Base-by-base conservation (phyloP, 1,139 yeast genomes). In the Zygosaccharomyces pseudobailii region DNA sequence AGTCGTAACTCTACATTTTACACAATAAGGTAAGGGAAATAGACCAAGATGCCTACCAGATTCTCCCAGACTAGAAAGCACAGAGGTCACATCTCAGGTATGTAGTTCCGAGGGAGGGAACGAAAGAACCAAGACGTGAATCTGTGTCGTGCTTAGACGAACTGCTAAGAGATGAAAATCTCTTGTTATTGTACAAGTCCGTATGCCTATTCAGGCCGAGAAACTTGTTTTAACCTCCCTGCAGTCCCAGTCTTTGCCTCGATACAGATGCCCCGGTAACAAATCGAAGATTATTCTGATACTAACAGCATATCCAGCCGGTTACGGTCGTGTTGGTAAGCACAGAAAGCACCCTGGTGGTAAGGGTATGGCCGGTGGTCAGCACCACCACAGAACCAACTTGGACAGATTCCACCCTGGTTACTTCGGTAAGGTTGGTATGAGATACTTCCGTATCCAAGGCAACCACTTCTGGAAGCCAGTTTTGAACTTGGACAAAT, bases 361-460 rank as follows among this genome's bases (percentile, higher is more conserved):
- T 82, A 92, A 98, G 82, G 99, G 99, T 92, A 92, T 81, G 94
- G 99, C 99, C 76, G 99, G 99, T 90, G 99, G 99, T 87, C 95
- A 83, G 80, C 97, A 88, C 78, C 99, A 92, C 80, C 98, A 94
- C 96, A 89, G 97, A 87, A 89, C 92, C 76, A 89, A 89, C 84
- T 79, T 92, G 82, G 98, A 94, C 77, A 92, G 90, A 79, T 94
- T 87, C 96, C 99, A 94, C 78, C 98, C 98, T 71, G 99, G 99
- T 89, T 94, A 94, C 94, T 94, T 94, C 79, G 99, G 99, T 87
- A 94, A 94, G 83, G 97, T 94, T 75, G 99, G 99, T 90, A 92
- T 92, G 97, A 89, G 98, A 87, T 86, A 87, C 86, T 94, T 87
- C 96, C 97, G 89, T 90, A 84, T 86, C 78, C 96, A 89, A 80